phyloP scores from a whole-genome alignment of 2,329 filamentous ascomycete species.

The Aspergillus hortae region DNA sequence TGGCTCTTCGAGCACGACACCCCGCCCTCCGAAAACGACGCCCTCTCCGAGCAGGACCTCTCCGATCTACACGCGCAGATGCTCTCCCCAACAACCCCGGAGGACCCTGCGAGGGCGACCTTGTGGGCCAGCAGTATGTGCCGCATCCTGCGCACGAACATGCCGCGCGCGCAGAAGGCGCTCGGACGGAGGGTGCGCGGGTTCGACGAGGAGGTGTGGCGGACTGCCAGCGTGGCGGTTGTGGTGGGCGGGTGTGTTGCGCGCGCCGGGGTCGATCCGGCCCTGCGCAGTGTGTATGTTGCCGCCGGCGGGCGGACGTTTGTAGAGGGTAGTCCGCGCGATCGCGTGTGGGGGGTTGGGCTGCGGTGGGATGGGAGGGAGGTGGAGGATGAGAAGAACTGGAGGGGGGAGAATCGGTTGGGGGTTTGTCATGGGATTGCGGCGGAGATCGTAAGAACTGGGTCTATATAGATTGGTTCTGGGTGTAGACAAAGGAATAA shows the following conservation, averaged over 20 bases:
- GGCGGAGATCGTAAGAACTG: not conserved
- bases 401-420: constrained; percentile 10
- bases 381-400: constrained; percentile 10
- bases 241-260: constrained; percentile 9
- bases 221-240: constrained; percentile 2
- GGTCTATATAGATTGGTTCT: too few species aligned
- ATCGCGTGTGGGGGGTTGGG: constrained; percentile 11
- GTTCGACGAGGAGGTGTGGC: constrained; percentile 8
- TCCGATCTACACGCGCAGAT: not conserved
- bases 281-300: constrained; percentile 7
- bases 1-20: constrained; percentile 10
- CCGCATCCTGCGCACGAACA: constrained; percentile 6
- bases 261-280: constrained; percentile 8
- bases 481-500: too few species aligned
- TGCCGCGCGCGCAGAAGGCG: constrained; percentile 8
- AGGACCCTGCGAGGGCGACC: not conserved
- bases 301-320: constrained; percentile 1
- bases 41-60: not conserved
- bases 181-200: constrained; percentile 5
- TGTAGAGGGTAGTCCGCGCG: constrained; percentile 9
- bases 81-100: not conserved
- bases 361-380: constrained; percentile 9
- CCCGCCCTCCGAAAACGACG: not conserved
- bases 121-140: constrained; percentile 2
- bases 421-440: constrained; percentile 9